phyloP scores from a whole-genome alignment of 805 yeast genomes.

The Ogataea glucozyma region DNA sequence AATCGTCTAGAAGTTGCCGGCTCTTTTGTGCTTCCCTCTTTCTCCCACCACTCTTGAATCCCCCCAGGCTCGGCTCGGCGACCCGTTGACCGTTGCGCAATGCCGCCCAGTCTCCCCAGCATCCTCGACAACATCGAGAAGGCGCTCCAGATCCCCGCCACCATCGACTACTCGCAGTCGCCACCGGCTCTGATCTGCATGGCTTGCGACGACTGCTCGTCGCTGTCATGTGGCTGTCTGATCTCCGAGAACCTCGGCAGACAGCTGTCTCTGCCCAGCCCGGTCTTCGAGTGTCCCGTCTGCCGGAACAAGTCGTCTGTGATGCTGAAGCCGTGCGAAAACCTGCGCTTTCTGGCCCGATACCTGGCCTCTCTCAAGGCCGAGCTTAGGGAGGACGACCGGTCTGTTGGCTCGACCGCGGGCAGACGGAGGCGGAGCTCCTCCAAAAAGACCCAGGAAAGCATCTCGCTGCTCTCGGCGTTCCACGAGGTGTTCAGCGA shows the following conservation, averaged over 20 bases:
- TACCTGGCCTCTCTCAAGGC: constrained; percentile 15
- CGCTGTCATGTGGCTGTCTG: constrained; percentile 44
- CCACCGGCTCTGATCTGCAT: constrained; percentile 25
- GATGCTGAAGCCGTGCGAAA: constrained; percentile 36
- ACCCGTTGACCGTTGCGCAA: too few species aligned
- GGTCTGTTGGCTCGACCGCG: constrained; percentile 3
- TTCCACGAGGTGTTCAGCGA: constrained; percentile 39
- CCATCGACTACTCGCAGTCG: constrained; percentile 24
- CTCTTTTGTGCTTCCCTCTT: too few species aligned
- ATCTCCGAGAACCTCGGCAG: constrained; percentile 36
- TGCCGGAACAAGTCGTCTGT: constrained; percentile 31
- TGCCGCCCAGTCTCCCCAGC: constrained; percentile 3
- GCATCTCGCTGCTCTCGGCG: constrained; percentile 34
- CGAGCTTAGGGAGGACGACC: constrained; percentile 15
- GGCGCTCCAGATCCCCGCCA: constrained; percentile 23
- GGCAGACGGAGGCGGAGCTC: constrained; percentile 11
- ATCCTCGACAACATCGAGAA: constrained; percentile 22
- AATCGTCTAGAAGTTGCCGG: too few species aligned
- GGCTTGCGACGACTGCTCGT: constrained; percentile 32
- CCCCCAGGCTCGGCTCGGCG: too few species aligned
- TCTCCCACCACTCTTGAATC: too few species aligned
- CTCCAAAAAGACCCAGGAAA: constrained; percentile 14
- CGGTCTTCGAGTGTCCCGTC: constrained; percentile 38
- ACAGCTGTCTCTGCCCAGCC: constrained; percentile 20
- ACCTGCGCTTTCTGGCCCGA: constrained; percentile 32